Conservation (phyloP, 148 eudicot genomes). For the Amaranthus palmeri region DNA sequence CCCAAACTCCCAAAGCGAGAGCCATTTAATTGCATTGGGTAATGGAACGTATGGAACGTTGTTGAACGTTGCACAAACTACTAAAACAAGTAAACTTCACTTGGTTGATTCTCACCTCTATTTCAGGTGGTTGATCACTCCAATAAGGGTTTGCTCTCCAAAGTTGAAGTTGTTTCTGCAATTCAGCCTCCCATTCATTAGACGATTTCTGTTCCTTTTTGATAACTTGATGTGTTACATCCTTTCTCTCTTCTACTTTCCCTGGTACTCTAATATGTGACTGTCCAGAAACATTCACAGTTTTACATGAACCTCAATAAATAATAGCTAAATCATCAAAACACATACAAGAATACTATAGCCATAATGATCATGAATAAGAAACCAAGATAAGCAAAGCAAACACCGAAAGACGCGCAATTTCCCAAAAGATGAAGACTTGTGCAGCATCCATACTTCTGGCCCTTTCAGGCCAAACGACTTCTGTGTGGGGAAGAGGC, state of each 20-base stretch:
- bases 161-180: conserved; percentile 69
- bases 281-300: conserved; percentile 31
- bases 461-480: no score
- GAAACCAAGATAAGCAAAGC: no score
- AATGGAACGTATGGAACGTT: no score
- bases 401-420: neutral
- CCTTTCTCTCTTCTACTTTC: conserved; percentile 23
- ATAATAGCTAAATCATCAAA: neutral
- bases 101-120: conserved; percentile 46
- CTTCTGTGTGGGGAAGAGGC: no score
- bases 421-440: neutral
- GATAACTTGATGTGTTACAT: conserved; percentile 11
- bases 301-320: neutral
- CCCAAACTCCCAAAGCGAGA: no score
- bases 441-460: no score
- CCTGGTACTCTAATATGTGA: conserved; percentile 34
- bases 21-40: no score
- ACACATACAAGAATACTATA: neutral
- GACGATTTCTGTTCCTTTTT: conserved; percentile 39
- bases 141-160: conserved; percentile 87
- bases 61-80: no score
- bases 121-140: conserved; percentile 52
- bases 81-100: neutral
- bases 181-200: conserved; percentile 40
- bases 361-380: neutral